These are phyloP conservation scores for Lasiodiplodia sp. DNA, from an alignment of 2,329 filamentous ascomycete genomes.

Conservation along the genomic window DNA sequence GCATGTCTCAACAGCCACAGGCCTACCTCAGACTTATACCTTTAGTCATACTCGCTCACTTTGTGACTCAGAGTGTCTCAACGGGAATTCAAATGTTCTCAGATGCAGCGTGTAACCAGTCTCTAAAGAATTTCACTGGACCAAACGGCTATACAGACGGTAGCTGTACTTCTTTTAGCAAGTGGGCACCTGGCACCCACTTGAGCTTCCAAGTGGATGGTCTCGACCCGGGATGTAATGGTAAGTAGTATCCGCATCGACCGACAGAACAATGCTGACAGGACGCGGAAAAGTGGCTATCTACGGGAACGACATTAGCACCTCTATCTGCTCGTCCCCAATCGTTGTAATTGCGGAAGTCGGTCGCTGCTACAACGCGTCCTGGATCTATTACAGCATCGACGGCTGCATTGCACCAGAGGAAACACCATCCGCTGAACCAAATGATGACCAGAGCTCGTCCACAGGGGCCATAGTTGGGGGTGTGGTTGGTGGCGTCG, in stretches of 20 bases:
- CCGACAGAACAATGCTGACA: not conserved
- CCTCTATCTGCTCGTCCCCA: not conserved
- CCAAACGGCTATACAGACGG: not conserved
- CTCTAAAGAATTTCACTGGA: not conserved
- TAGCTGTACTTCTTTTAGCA: not conserved
- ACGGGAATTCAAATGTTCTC: not conserved
- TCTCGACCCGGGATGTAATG: not conserved
- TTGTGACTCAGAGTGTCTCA: not conserved
- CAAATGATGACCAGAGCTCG: not conserved
- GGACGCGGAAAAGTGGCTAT: not conserved
- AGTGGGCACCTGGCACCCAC: not conserved
- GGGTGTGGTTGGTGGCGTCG: not conserved
- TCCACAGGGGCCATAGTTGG: not conserved
- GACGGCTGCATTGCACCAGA: slow-evolving; percentile 32
- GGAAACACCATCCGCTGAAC: not conserved
- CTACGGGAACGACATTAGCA: slow-evolving; percentile 4
- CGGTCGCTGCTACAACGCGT: slow-evolving; percentile 8
- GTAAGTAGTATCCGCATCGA: not conserved
- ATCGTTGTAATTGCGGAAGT: not conserved
- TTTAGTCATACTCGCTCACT: not conserved
- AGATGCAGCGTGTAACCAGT: not conserved
- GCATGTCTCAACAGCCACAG: not conserved
- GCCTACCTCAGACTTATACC: not conserved
- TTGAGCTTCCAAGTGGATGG: not conserved
- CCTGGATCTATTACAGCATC: slow-evolving; percentile 27